Conservation (phyloP, 1,284 basidiomycete species). For the Irpex sp. region DNA sequence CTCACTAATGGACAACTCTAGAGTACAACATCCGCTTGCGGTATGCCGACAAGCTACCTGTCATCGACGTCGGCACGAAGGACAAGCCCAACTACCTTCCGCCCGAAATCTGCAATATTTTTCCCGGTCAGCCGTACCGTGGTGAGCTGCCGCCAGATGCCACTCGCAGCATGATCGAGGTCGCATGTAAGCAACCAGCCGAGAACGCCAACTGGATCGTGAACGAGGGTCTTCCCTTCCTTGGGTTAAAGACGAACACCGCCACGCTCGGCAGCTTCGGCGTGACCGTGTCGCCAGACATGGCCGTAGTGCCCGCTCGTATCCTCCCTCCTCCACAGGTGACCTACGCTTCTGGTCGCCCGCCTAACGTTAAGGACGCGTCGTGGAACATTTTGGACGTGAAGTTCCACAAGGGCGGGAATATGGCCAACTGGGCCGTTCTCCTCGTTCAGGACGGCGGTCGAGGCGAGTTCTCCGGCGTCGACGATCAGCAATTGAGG, state of each 20-base stretch:
- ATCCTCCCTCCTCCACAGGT: conserved; percentile 56
- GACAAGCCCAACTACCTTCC: conserved; percentile 47
- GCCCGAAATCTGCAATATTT: conserved; percentile 67
- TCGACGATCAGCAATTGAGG: conserved; percentile 36
- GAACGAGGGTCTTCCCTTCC: conserved; percentile 46
- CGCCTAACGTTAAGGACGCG: conserved; percentile 46
- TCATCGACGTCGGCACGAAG: conserved; percentile 43
- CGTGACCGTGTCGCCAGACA: conserved; percentile 47
- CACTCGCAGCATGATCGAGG: conserved; percentile 61
- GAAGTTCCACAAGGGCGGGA: conserved; percentile 53
- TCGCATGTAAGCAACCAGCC: conserved; percentile 56
- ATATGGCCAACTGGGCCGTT: conserved; percentile 54
- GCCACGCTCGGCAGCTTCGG: conserved; percentile 48
- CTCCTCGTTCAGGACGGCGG: conserved; percentile 51
- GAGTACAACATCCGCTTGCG: conserved; percentile 54
- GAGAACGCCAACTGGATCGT: conserved; percentile 57
- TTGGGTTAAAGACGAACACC: conserved; percentile 40
- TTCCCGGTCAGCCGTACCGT: conserved; percentile 48
- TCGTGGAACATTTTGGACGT: conserved; percentile 72
- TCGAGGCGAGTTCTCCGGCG: conserved; percentile 32
- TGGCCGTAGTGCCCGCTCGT: conserved; percentile 60
- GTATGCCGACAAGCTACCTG: conserved; percentile 50
- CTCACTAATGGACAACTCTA: conserved; percentile 21
- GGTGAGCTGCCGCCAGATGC: conserved; percentile 51
- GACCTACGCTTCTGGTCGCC: conserved; percentile 43